Evolutionary conservation across 306 rosid species (phyloP).

Genomic region (Cicer cuneatum): DNA sequence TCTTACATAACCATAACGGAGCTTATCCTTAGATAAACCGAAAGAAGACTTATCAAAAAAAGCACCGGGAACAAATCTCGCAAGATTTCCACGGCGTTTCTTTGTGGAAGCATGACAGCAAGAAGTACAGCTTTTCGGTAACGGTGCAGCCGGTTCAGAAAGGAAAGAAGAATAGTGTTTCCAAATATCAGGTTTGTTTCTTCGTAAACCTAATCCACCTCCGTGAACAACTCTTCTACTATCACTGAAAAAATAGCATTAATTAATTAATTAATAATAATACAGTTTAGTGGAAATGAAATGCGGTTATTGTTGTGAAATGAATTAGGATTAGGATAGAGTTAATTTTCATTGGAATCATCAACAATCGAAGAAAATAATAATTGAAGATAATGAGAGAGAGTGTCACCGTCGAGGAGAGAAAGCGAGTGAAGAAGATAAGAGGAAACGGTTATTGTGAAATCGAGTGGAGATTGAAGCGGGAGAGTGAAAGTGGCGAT

Average conservation of each 20-base stretch:
- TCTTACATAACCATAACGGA: slow-evolving; percentile 59
- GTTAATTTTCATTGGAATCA: slow-evolving; percentile 5
- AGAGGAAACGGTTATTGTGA: slow-evolving; percentile 37
- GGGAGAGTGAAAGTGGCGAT: slow-evolving; percentile 25
- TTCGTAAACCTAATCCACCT: slow-evolving; percentile 49
- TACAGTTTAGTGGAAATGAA: neutral
- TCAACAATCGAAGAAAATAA: neutral
- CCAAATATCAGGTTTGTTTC: slow-evolving; percentile 55
- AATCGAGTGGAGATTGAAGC: slow-evolving; percentile 36
- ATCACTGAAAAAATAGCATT: slow-evolving; percentile 20
- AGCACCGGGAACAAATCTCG: slow-evolving; percentile 53
- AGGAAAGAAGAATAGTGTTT: slow-evolving; percentile 51
- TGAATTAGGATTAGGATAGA: slow-evolving; percentile 22
- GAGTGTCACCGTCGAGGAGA: slow-evolving; percentile 50
- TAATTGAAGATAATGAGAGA: neutral
- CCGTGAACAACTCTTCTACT: slow-evolving; percentile 54
- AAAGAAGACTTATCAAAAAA: slow-evolving; percentile 65
- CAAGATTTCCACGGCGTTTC: slow-evolving; percentile 43
- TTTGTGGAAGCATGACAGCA: slow-evolving; percentile 59
- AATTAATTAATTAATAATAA: neutral
- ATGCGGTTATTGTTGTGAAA: neutral
- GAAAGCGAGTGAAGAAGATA: slow-evolving; percentile 42
- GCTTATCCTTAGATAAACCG: slow-evolving; percentile 48
- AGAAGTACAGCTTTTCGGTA: slow-evolving; percentile 52
- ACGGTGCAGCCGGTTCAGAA: slow-evolving; percentile 48